Evolutionary conservation across 1,284 basidiomycete genomes (phyloP), one percentile per base, ranked within the genome.

Genomic region (Tilletia caries): DNA sequence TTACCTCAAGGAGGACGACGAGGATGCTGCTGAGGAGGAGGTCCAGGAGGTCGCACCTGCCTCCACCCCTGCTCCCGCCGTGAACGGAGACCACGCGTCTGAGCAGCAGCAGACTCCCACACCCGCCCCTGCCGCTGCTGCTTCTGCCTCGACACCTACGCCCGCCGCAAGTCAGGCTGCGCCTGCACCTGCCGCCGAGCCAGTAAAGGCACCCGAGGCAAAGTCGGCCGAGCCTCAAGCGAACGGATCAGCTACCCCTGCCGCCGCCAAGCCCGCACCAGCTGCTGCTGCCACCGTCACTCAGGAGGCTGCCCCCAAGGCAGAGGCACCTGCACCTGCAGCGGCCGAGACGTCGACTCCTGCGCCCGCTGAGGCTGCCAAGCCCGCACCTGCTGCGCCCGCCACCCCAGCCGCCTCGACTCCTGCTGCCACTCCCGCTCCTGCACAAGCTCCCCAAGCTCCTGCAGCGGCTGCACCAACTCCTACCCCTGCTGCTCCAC

Each of bases 1-100:
- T 74, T 98, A 95, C 88, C 87, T 98, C 75, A 96, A 96, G 87
- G 95, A 98, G 85, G 95, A 97, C 80, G 87, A 89, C 46, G 91
- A 92, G 73, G 91, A 92, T 75, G 87, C 87, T 52, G 92, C 92
- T 68, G 91, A 92, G 67, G 43, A 65, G 65, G 64, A 70, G 37
- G 69, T 62, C 23, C 41, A 62, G 27, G 65, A 70, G 25, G 60
- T 70, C 27, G 69, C 64, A 5, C 67, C 50, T n/a, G 67, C 67
- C 43, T 23, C 48, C 23, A 50, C n/a, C 32, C 23, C n/a, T 29
- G 27, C 48, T 37, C 20, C n/a, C 44, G 44, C n/a, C 32, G 69
- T 76, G 37, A 73, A 73, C 66, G 71, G 72, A 54, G 75, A 75
- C 67, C 67, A 74, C 44, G 74, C 76, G 44, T 71, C 72, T 54